phyloP scores from a whole-genome alignment of 306 rosid species.

The Cyamopsis tetragonoloba region DNA sequence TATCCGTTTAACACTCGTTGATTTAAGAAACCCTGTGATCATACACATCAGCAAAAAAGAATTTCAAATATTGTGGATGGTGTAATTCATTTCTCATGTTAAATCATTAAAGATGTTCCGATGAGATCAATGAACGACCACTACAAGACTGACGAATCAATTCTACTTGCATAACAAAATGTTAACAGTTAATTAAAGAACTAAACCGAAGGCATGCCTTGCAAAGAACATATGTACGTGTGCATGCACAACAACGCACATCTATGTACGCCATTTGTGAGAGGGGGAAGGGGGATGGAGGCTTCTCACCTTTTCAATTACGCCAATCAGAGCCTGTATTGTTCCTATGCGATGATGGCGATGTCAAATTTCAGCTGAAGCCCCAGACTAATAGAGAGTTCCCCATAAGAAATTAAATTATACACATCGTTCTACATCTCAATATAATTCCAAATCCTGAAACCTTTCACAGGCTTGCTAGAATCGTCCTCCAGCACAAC shows the following conservation, averaged over 20 bases:
- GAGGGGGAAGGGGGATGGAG: background rate
- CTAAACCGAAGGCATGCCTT: constrained; percentile 13
- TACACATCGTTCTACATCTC: constrained; percentile 24
- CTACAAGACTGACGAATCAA: constrained; percentile 10
- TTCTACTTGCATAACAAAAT: constrained; percentile 24
- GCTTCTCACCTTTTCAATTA: constrained; percentile 22
- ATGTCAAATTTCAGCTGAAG: constrained; percentile 35
- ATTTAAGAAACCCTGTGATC: too few species aligned
- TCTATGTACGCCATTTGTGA: background rate
- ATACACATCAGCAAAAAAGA: too few species aligned
- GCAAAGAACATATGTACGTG: constrained; percentile 20
- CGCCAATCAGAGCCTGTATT: constrained; percentile 28
- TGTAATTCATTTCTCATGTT: constrained; percentile 18
- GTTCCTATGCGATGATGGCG: constrained; percentile 32
- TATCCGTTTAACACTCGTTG: too few species aligned
- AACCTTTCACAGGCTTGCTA: constrained; percentile 23
- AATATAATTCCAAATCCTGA: constrained; percentile 3
- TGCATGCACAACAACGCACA: constrained; percentile 21
- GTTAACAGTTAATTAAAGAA: constrained; percentile 1
- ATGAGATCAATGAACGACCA: background rate
- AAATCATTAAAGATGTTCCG: constrained; percentile 10
- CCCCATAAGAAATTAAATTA: constrained; percentile 22
- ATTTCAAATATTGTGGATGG: too few species aligned
- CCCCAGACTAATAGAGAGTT: constrained; percentile 37
- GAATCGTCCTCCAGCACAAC: constrained; percentile 21